Conservation (phyloP, 169 alveolate genomes). For the Besnoitia besnoiti region DNA sequence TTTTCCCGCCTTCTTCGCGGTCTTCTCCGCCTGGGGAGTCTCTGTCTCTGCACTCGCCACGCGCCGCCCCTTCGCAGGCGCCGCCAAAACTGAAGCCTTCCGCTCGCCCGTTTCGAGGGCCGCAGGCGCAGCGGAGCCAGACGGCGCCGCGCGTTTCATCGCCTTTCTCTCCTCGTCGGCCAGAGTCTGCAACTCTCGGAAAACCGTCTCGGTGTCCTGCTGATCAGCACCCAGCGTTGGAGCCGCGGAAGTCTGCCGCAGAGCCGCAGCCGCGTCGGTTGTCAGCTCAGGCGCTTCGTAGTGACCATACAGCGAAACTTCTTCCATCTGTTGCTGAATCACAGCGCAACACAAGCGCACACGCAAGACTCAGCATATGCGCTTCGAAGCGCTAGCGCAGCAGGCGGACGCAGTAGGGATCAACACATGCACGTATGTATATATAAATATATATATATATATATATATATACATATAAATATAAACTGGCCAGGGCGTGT, state of each 20-base stretch:
- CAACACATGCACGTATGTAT: not conserved
- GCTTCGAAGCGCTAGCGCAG: too few species aligned
- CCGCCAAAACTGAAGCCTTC: not conserved
- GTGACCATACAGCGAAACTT: not conserved
- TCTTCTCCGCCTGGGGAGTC: not conserved
- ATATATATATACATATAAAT: too few species aligned
- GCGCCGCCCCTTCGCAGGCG: not conserved
- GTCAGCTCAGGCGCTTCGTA: not conserved
- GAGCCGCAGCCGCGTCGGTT: not conserved
- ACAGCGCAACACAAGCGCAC: not conserved
- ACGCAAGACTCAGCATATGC: not conserved
- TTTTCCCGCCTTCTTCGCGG: not conserved
- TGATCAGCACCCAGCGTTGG: not conserved
- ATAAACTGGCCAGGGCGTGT: not conserved
- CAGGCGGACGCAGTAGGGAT: too few species aligned
- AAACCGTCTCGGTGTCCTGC: not conserved
- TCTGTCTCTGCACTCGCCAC: not conserved
- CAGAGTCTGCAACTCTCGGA: not conserved
- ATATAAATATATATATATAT: too few species aligned
- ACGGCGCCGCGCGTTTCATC: not conserved
- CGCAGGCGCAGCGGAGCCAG: too few species aligned
- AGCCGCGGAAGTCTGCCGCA: not conserved
- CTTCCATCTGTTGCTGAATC: conserved; percentile 10
- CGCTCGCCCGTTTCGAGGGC: not conserved
- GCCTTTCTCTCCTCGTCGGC: not conserved